Percentiles rank a stretch among this genome's conserved stretches.
Conservation (phyloP, 2,329 filamentous ascomycete species). For the Cladophialophora yegresii region DNA sequence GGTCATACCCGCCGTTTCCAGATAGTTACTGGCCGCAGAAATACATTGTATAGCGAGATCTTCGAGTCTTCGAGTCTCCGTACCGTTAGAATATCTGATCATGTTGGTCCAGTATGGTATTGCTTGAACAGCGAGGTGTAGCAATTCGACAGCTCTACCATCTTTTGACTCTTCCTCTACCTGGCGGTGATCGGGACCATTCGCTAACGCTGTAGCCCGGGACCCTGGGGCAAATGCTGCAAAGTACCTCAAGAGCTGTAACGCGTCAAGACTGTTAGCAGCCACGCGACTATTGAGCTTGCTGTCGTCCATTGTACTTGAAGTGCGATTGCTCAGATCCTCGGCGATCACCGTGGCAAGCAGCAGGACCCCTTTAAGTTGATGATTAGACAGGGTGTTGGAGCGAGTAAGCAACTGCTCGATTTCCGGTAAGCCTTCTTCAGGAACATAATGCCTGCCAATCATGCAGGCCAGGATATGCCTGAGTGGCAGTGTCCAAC, state of each 20-base stretch:
- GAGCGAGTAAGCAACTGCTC: conserved; percentile 39
- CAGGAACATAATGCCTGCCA: conserved; percentile 43
- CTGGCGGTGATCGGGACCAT: background rate
- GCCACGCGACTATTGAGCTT: conserved; percentile 21
- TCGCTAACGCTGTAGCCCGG: background rate
- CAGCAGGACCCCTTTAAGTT: conserved; percentile 29
- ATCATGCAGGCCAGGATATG: conserved; percentile 42
- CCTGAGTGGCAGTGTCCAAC: conserved; percentile 41
- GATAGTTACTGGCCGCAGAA: background rate
- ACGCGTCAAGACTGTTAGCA: conserved; percentile 28
- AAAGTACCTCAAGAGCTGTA: conserved; percentile 30
- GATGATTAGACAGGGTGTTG: conserved; percentile 18
- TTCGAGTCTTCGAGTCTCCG: conserved; percentile 11
- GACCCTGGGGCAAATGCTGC: background rate
- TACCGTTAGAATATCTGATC: conserved; percentile 10
- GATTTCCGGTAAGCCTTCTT: conserved; percentile 44
- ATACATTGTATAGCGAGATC: conserved; percentile 19
- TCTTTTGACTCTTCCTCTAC: background rate
- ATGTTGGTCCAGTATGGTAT: conserved; percentile 28
- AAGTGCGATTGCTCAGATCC: conserved; percentile 32
- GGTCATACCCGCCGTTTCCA: conserved; percentile 14
- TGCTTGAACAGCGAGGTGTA: conserved; percentile 19
- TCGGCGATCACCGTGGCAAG: conserved; percentile 45
- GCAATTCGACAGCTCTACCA: conserved; percentile 4
- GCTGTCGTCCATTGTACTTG: conserved; percentile 16